A percentile compares a stretch with the other conserved stretches of the same genome.
Conservation (phyloP, 2,329 filamentous ascomycete species). For the Hypoxylon sp. region DNA sequence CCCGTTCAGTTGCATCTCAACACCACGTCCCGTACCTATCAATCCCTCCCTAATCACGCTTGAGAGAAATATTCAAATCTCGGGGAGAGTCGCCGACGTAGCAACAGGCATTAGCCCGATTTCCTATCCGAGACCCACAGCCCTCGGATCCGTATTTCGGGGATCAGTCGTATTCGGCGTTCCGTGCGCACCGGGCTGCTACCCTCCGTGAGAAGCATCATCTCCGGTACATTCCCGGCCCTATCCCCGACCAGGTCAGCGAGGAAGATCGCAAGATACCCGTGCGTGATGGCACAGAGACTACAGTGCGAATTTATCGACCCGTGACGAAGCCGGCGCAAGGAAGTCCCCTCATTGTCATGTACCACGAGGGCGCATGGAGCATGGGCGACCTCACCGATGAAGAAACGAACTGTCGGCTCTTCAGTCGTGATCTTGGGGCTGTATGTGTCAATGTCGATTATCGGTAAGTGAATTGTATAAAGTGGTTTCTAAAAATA, state of each 20-base stretch:
- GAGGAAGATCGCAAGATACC: slow-evolving; percentile 54
- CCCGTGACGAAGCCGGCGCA: slow-evolving; percentile 42
- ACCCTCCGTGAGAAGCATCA: slow-evolving; percentile 51
- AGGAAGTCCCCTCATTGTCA: slow-evolving; percentile 53
- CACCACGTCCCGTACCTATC: background rate
- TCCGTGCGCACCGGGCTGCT: slow-evolving; percentile 47
- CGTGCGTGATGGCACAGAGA: slow-evolving; percentile 55
- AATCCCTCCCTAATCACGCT: background rate
- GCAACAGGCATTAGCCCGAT: slow-evolving; percentile 42
- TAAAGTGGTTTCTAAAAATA: background rate
- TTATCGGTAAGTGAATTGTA: slow-evolving; percentile 54
- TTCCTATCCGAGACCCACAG: slow-evolving; percentile 44
- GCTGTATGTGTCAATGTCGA: slow-evolving; percentile 61
- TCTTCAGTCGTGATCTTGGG: slow-evolving; percentile 54
- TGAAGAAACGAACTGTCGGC: slow-evolving; percentile 54
- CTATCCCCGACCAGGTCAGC: slow-evolving; percentile 48
- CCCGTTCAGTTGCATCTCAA: background rate
- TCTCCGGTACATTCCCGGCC: slow-evolving; percentile 49
- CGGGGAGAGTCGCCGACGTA: slow-evolving; percentile 1
- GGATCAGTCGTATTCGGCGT: slow-evolving; percentile 37
- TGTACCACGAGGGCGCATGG: slow-evolving; percentile 57
- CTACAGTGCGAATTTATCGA: slow-evolving; percentile 54
- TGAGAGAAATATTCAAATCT: background rate
- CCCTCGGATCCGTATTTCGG: slow-evolving; percentile 49
- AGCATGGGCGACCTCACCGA: slow-evolving; percentile 54